Conservation (phyloP, 2,329 filamentous ascomycete genomes). For the Colletotrichum viniferum region DNA sequence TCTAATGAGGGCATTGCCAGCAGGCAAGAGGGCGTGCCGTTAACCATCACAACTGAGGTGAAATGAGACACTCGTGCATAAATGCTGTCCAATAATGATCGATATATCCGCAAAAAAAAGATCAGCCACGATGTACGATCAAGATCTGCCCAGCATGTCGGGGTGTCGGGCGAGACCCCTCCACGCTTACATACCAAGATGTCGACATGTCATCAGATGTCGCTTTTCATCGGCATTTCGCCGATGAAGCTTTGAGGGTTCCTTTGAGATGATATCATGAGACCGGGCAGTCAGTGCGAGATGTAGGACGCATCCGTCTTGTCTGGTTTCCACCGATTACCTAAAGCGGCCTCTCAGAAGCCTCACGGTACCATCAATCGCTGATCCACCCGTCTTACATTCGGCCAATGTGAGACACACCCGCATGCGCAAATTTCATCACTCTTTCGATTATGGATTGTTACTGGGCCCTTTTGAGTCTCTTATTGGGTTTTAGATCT, state of each 20-base stretch:
- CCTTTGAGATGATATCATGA: not conserved
- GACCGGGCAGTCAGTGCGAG: not conserved
- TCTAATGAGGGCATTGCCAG: not conserved
- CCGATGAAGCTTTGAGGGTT: fast-evolving
- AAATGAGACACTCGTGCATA: not conserved
- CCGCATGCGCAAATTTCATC: not conserved
- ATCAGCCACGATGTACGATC: not conserved
- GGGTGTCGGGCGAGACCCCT: not conserved
- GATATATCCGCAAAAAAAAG: no score
- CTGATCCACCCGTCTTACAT: not conserved
- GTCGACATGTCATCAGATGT: not conserved
- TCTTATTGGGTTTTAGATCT: not conserved
- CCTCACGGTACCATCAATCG: not conserved
- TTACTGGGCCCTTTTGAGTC: not conserved
- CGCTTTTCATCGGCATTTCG: not conserved
- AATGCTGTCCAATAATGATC: no score
- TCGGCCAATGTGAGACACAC: not conserved
- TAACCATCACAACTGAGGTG: not conserved
- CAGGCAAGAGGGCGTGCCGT: fast-evolving
- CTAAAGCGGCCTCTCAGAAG: not conserved
- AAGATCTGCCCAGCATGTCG: not conserved
- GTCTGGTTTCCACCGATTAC: not conserved
- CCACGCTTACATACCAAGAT: not conserved
- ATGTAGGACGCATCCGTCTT: not conserved
- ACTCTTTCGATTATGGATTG: not conserved